Conservation (phyloP, 805 yeast species). For the Jamesozyma hellenica region DNA sequence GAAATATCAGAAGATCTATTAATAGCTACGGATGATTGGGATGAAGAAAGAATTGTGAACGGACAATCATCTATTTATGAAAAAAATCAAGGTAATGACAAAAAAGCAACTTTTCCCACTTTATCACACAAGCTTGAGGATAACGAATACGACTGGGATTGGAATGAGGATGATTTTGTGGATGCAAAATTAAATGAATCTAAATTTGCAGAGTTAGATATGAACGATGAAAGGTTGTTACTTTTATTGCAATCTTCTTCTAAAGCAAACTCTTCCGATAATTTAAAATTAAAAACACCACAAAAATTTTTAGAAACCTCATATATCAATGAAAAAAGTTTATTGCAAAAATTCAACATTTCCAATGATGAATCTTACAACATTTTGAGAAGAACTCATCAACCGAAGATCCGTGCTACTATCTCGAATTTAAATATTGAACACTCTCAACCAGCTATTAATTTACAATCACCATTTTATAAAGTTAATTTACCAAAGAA, state of each 20-base stretch:
- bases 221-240: slow-evolving; percentile 78
- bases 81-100: background rate
- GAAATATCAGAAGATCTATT: slow-evolving; percentile 44
- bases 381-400: slow-evolving; percentile 71
- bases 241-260: slow-evolving; percentile 33
- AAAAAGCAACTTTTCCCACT: background rate
- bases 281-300: background rate
- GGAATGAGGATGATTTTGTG: slow-evolving; percentile 54
- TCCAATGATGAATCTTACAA: slow-evolving; percentile 88
- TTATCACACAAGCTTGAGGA: slow-evolving; percentile 16
- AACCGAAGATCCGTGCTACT: slow-evolving; percentile 84
- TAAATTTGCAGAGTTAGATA: slow-evolving; percentile 41
- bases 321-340: slow-evolving; percentile 37
- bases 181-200: slow-evolving; percentile 45
- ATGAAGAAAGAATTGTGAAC: slow-evolving; percentile 51
- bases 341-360: slow-evolving; percentile 60
- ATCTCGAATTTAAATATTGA: slow-evolving; percentile 85
- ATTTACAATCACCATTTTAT: slow-evolving; percentile 85
- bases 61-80: slow-evolving; percentile 25
- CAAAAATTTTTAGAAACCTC: background rate
- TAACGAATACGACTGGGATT: slow-evolving; percentile 26
- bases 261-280: slow-evolving; percentile 1
- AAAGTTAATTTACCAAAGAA: slow-evolving; percentile 61
- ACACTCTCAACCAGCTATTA: slow-evolving; percentile 78
- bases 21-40: slow-evolving; percentile 71